Percentiles rank a stretch among this genome's conserved stretches.
These are phyloP conservation scores for Sporothrix euskadiensis DNA, from an alignment of 2,329 filamentous ascomycete species.

Conservation along the genomic window DNA sequence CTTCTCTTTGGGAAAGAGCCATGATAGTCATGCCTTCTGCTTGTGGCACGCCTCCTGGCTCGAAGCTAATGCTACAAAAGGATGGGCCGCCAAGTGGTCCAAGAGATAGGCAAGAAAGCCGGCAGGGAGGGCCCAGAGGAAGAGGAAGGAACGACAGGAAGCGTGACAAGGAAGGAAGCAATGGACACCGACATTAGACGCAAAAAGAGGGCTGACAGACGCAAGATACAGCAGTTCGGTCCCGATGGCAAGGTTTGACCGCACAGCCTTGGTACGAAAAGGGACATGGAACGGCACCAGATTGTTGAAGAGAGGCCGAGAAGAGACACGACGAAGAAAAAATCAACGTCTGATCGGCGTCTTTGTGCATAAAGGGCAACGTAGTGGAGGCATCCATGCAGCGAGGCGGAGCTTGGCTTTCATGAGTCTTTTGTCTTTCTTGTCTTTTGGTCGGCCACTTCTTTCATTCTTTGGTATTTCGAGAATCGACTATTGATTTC, in stretches of 20 bases:
- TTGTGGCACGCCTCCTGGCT: not conserved
- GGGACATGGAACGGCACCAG: not conserved
- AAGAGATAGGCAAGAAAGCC: conserved; percentile 16
- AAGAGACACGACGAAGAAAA: not conserved
- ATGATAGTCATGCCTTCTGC: not conserved
- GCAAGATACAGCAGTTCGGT: conserved; percentile 12
- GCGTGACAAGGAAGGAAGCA: not conserved
- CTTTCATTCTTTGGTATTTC: not conserved
- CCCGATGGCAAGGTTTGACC: not conserved
- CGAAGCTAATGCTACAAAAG: not conserved
- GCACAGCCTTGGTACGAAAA: not conserved
- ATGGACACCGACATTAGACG: not conserved
- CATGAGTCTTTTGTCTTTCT: not conserved
- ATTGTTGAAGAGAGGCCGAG: not conserved
- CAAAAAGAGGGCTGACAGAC: not conserved
- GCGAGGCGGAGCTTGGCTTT: conserved; percentile 6
- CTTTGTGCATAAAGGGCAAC: not conserved
- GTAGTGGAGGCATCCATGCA: not conserved
- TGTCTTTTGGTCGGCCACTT: not conserved
- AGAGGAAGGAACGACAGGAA: not conserved
- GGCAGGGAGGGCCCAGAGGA: not conserved
- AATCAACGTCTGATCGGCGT: not conserved
- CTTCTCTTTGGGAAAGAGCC: not conserved
- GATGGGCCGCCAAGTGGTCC: conserved; percentile 11
- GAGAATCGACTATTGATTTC: not conserved